Conservation (phyloP, 805 yeast genomes). For the Candida lessepsii region DNA sequence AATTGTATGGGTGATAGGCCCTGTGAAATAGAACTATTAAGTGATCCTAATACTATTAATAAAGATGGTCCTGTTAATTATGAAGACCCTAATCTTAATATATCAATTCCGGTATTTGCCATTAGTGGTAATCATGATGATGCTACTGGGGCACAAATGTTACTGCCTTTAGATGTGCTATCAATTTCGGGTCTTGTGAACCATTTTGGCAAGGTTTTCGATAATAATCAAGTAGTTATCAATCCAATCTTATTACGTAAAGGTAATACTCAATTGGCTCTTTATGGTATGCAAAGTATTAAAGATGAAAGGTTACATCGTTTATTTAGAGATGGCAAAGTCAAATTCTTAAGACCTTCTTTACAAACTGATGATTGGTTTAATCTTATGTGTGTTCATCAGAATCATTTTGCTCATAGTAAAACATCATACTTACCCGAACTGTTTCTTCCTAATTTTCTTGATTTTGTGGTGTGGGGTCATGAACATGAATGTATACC, state of each 20-base stretch:
- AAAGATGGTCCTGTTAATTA: slow-evolving; percentile 75
- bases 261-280: slow-evolving; percentile 76
- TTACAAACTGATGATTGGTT: slow-evolving; percentile 68
- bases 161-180: slow-evolving; percentile 84
- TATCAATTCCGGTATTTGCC: slow-evolving; percentile 86
- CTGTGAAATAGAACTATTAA: slow-evolving; percentile 75
- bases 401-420: slow-evolving; percentile 82
- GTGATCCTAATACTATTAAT: slow-evolving; percentile 69
- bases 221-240: slow-evolving; percentile 71
- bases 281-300: slow-evolving; percentile 86
- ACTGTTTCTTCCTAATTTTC: slow-evolving; percentile 71
- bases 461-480: slow-evolving; percentile 92
- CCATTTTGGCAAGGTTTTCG: slow-evolving; percentile 81
- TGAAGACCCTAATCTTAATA: slow-evolving; percentile 86
- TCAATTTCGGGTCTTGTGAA: slow-evolving; percentile 81
- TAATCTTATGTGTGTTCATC: slow-evolving; percentile 84
- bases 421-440: slow-evolving; percentile 85
- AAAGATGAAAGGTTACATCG: slow-evolving; percentile 86
- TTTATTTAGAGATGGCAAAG: slow-evolving; percentile 76
- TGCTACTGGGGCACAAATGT: slow-evolving; percentile 79
- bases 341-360: slow-evolving; percentile 73
- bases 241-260: slow-evolving; percentile 79
- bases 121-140: slow-evolving; percentile 97
- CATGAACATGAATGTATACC: slow-evolving; percentile 96
- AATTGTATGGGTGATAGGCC: slow-evolving; percentile 86